A percentile compares a stretch with the other conserved stretches of the same genome.
Evolutionary conservation across 1,284 basidiomycete species (phyloP).

Genomic region (Cystobasidium pallidum): DNA sequence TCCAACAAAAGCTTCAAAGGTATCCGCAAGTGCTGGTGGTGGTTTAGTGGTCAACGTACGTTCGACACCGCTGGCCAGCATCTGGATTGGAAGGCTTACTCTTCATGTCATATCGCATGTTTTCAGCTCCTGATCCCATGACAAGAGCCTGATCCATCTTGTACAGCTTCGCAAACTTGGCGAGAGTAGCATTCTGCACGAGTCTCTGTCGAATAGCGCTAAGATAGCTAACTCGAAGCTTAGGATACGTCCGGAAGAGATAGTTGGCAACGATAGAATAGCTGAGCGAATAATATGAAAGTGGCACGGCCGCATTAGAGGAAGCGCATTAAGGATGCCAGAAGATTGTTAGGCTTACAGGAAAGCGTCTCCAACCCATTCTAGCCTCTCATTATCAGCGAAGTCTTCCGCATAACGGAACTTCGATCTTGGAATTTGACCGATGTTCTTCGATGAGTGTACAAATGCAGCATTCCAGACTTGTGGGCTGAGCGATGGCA

Average conservation of each 20-base stretch:
- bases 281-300: constrained; percentile 9
- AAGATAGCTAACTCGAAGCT: constrained; percentile 43
- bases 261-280: constrained; percentile 44
- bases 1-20: constrained; percentile 42
- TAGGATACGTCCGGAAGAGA: constrained; percentile 34
- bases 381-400: constrained; percentile 39
- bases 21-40: constrained; percentile 40
- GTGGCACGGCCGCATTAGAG: background rate
- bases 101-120: constrained; percentile 33
- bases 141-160: constrained; percentile 43
- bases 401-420: constrained; percentile 37
- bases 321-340: background rate
- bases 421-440: constrained; percentile 17
- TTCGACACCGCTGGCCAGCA: no score
- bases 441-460: constrained; percentile 32
- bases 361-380: constrained; percentile 42
- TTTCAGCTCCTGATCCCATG: constrained; percentile 27
- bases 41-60: no score
- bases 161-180: constrained; percentile 39
- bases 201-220: constrained; percentile 36
- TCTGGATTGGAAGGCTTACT: no score
- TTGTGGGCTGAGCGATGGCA: constrained; percentile 33
- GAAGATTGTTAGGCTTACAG: constrained; percentile 13
- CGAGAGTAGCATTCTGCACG: constrained; percentile 40
- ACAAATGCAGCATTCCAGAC: constrained; percentile 39